Percentiles rank a stretch among this genome's conserved stretches.
These are phyloP conservation scores for Glycine soja DNA, from an alignment of 306 rosid genomes.

Conservation along the genomic window DNA sequence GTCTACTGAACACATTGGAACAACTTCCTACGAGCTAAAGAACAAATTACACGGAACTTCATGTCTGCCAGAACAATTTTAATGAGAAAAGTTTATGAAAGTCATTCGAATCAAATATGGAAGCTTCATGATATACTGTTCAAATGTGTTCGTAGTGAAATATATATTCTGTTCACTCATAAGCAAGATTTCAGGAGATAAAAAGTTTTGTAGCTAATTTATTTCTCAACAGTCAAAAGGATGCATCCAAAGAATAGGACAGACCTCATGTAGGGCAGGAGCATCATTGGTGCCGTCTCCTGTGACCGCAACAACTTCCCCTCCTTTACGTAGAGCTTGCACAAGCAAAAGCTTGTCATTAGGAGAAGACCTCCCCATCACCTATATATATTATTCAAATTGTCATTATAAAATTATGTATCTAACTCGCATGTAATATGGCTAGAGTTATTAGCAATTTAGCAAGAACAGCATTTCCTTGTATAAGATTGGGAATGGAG, in stretches of 20 bases:
- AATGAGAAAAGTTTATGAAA: conserved; percentile 4
- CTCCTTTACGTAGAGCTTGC: conserved; percentile 92
- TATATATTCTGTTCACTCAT: not conserved
- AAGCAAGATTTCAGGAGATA: conserved; percentile 5
- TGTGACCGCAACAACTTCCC: conserved; percentile 97
- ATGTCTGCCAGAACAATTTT: conserved; percentile 36
- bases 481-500: conserved; percentile 25
- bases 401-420: conserved; percentile 29
- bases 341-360: conserved; percentile 98
- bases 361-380: conserved; percentile 99
- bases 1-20: conserved; percentile 29
- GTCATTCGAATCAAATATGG: conserved; percentile 27
- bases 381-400: conserved; percentile 58
- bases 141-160: conserved; percentile 1
- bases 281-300: conserved; percentile 99
- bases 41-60: not conserved
- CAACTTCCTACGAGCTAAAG: not conserved
- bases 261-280: conserved; percentile 98
- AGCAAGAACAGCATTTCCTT: conserved; percentile 23
- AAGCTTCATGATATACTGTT: conserved; percentile 12
- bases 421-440: not conserved
- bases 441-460: conserved; percentile 5
- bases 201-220: not conserved
- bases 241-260: conserved; percentile 51
- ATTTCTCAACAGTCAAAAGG: conserved; percentile 19